Evolutionary conservation across 2,329 filamentous ascomycete genomes (phyloP).

Genomic region (Aspergillus luchuensis): DNA sequence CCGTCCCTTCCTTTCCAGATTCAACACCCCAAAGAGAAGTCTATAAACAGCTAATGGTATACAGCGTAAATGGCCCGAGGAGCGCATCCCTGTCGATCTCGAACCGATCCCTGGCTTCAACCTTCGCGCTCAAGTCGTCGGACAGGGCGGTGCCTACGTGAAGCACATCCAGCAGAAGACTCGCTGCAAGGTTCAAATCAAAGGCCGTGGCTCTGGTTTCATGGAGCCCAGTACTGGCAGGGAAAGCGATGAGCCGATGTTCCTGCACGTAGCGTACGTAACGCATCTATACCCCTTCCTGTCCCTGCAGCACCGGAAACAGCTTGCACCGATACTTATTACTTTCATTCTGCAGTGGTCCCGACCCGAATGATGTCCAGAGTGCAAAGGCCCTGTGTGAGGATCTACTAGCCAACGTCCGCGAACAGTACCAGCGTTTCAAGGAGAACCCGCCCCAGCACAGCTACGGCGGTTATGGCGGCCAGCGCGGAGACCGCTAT

Average conservation of each 20-base stretch:
- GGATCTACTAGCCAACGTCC: conserved; percentile 83
- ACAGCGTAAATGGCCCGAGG: conserved; percentile 97
- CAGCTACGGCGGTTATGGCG: conserved; percentile 52
- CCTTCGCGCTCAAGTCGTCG: conserved; percentile 91
- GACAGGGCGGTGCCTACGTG: conserved; percentile 90
- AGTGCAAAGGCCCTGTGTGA: conserved; percentile 86
- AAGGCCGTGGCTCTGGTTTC: conserved; percentile 92
- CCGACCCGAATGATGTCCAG: conserved; percentile 81
- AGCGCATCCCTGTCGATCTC: conserved; percentile 86
- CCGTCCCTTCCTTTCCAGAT: too few relatives aligned
- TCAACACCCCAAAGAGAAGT: too few relatives aligned
- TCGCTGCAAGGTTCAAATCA: conserved; percentile 94
- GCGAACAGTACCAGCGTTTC: conserved; percentile 85
- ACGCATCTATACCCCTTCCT: background rate
- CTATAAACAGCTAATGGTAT: conserved; percentile 8
- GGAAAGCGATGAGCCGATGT: conserved; percentile 96
- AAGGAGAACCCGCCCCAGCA: conserved; percentile 76
- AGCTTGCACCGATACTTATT: too few relatives aligned
- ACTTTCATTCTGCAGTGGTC: conserved; percentile 61
- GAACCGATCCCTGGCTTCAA: conserved; percentile 95
- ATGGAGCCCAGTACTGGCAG: conserved; percentile 83
- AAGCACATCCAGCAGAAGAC: conserved; percentile 98
- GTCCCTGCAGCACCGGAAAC: background rate
- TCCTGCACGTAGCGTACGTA: conserved; percentile 81
- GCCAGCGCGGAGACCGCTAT: conserved; percentile 53